phyloP scores from a whole-genome alignment of 306 rosid genomes.

The Prunus fruticosa region DNA sequence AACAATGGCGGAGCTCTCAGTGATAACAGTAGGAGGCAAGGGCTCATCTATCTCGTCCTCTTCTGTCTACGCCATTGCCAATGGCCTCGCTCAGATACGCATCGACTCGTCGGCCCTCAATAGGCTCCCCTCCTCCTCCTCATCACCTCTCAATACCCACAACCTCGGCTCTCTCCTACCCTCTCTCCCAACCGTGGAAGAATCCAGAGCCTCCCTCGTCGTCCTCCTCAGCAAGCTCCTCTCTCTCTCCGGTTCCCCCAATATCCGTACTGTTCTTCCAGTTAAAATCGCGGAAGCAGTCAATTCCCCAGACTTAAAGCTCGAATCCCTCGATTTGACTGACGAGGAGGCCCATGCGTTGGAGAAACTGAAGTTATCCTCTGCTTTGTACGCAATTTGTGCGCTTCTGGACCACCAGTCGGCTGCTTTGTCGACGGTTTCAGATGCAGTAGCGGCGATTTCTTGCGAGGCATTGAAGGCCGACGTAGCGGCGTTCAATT shows the following conservation, averaged over 20 bases:
- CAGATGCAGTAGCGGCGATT: slow-evolving; percentile 61
- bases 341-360: slow-evolving; percentile 43
- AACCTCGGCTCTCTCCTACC: slow-evolving; percentile 34
- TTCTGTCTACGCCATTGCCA: slow-evolving; percentile 54
- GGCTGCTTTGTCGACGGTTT: slow-evolving; percentile 42
- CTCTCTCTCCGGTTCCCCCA: slow-evolving; percentile 26
- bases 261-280: slow-evolving; percentile 37
- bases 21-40: slow-evolving; percentile 69
- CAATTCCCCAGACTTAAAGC: slow-evolving; percentile 16
- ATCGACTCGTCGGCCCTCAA: slow-evolving; percentile 64
- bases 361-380: slow-evolving; percentile 21
- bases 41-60: slow-evolving; percentile 71
- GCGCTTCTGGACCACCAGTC: slow-evolving; percentile 62
- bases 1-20: slow-evolving; percentile 51
- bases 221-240: slow-evolving; percentile 73
- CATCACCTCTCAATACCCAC: slow-evolving; percentile 27
- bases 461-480: slow-evolving; percentile 85
- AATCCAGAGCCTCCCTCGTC: slow-evolving; percentile 48
- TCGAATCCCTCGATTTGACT: slow-evolving; percentile 39
- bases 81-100: slow-evolving; percentile 38
- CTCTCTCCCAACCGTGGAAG: slow-evolving; percentile 33
- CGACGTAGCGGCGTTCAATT: slow-evolving; percentile 49
- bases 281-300: slow-evolving; percentile 41
- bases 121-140: slow-evolving; percentile 30
- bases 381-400: slow-evolving; percentile 41